A percentile compares a stretch with the other conserved stretches of the same genome.
Conservation (phyloP, 139 green algal genomes). For the Chloropicon primus region DNA sequence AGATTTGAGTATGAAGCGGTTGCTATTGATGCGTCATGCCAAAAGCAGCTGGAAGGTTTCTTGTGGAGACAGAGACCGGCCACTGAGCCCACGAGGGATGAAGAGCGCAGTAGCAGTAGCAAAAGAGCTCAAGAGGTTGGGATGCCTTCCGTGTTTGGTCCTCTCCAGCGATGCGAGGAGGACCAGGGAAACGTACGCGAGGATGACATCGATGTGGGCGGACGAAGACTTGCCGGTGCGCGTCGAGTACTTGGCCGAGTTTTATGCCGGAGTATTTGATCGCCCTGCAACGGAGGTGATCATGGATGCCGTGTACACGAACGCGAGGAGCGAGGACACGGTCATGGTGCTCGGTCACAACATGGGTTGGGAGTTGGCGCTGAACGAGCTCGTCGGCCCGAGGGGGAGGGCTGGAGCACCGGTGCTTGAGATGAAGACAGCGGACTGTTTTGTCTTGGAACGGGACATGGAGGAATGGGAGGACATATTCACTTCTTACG, state of each 20-base stretch:
- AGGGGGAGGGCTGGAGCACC: neutral
- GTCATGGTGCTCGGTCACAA: neutral
- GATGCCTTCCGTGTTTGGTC: too few species aligned
- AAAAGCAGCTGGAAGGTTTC: neutral
- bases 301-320: neutral
- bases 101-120: too few species aligned
- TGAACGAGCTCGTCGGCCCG: neutral
- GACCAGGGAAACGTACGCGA: too few species aligned
- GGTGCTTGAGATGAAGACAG: neutral
- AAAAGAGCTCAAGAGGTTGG: too few species aligned
- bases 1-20: neutral
- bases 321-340: neutral
- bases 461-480: neutral
- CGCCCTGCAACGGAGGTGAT: neutral
- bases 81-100: too few species aligned
- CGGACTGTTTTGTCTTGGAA: neutral
- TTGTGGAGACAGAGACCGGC: too few species aligned
- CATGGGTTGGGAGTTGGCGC: neutral
- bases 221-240: too few species aligned
- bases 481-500: neutral
- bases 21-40: neutral
- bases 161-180: too few species aligned
- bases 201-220: too few species aligned
- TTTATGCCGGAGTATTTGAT: too few species aligned
- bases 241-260: too few species aligned